Conservation (phyloP, 2,329 filamentous ascomycete genomes). For the Didymella pinodella region DNA sequence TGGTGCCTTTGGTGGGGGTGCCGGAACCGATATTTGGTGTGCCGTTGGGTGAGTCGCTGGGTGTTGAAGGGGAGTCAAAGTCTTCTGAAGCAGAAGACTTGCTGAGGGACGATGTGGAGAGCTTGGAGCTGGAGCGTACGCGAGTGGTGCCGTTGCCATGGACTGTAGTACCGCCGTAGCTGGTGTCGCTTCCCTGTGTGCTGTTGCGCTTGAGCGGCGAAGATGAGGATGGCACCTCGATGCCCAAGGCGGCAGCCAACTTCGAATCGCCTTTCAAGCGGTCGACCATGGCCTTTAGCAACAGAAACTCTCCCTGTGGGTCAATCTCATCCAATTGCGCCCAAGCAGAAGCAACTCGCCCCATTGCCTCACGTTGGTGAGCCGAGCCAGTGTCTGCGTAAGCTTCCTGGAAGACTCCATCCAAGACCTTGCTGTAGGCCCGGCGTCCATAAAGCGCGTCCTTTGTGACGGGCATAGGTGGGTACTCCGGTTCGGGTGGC, state of each 20-base stretch:
- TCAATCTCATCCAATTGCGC: slow-evolving; percentile 84
- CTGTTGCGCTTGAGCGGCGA: slow-evolving; percentile 41
- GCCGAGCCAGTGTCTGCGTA: slow-evolving; percentile 77
- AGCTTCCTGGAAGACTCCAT: slow-evolving; percentile 83
- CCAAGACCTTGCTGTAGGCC: slow-evolving; percentile 81
- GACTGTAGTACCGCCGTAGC: slow-evolving; percentile 45
- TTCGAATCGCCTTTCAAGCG: slow-evolving; percentile 74
- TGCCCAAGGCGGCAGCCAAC: slow-evolving; percentile 60
- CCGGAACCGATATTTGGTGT: slow-evolving; percentile 42
- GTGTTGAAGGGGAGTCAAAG: slow-evolving; percentile 29
- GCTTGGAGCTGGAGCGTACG: slow-evolving; percentile 43
- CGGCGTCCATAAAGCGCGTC: slow-evolving; percentile 84
- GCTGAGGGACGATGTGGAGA: slow-evolving; percentile 25
- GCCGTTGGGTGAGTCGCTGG: slow-evolving; percentile 27
- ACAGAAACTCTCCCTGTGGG: slow-evolving; percentile 86
- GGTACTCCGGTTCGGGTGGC: slow-evolving; percentile 58
- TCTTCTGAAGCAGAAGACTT: slow-evolving; percentile 33
- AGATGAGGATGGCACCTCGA: slow-evolving; percentile 40
- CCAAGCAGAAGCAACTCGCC: slow-evolving; percentile 84
- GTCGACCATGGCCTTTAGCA: slow-evolving; percentile 80
- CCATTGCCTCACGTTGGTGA: slow-evolving; percentile 83
- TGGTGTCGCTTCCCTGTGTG: slow-evolving; percentile 44
- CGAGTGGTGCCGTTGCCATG: slow-evolving; percentile 46
- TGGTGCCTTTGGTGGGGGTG: slow-evolving; percentile 63
- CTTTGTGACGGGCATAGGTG: slow-evolving; percentile 67